phyloP scores from a whole-genome alignment of 495 filamentous ascomycete genomes.

The Annulohypoxylon stygium region DNA sequence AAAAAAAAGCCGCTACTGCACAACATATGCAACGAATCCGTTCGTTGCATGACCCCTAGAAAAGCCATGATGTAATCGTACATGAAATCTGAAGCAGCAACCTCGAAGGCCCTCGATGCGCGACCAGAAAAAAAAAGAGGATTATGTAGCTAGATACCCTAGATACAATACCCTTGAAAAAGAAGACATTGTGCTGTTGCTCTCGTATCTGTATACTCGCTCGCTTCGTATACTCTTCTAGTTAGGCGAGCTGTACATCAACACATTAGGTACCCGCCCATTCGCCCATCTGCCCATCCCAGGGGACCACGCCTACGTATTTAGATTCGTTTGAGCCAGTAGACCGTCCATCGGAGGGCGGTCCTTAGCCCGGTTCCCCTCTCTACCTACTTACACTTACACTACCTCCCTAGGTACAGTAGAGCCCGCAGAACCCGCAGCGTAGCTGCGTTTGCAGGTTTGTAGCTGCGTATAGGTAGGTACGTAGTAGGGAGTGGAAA shows the following conservation, averaged over 20 bases:
- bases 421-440: too few species aligned
- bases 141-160: too few species aligned
- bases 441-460: too few species aligned
- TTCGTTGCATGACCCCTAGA: conserved; percentile 30
- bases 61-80: conserved; percentile 26
- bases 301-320: too few species aligned
- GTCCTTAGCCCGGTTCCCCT: conserved; percentile 16
- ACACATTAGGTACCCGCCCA: background rate
- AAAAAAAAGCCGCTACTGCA: conserved; percentile 25
- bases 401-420: too few species aligned
- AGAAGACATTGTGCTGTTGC: background rate
- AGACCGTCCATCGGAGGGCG: background rate
- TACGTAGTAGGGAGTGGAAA: background rate
- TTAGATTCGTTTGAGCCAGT: too few species aligned
- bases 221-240: conserved; percentile 7
- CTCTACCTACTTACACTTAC: background rate
- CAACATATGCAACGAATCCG: conserved; percentile 28
- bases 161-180: too few species aligned
- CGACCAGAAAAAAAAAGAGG: background rate
- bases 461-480: too few species aligned
- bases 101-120: background rate
- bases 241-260: conserved; percentile 3
- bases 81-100: conserved; percentile 5
- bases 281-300: background rate
- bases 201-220: conserved; percentile 2